Conservation (phyloP, 1,284 basidiomycete species). For the Papiliotrema terrestris region DNA sequence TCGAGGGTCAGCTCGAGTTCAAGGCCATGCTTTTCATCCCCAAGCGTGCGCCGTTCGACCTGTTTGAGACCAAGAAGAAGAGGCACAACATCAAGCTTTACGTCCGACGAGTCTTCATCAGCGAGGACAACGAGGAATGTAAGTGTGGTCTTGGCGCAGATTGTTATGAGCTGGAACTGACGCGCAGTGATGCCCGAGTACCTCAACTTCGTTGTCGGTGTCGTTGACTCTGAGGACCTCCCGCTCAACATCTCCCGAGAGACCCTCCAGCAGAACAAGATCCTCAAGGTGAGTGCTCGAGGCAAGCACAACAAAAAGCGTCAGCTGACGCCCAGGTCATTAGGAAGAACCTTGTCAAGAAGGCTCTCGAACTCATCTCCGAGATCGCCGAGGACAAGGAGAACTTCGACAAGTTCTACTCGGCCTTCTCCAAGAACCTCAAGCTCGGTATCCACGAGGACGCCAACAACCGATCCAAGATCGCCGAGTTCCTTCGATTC, state of each 20-base stretch:
- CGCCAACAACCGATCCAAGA: constrained; percentile 97
- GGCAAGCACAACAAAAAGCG: constrained; percentile 53
- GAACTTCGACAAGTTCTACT: constrained; percentile 95
- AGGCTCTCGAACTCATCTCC: constrained; percentile 88
- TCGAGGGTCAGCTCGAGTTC: constrained; percentile 99
- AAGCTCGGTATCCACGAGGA: constrained; percentile 99
- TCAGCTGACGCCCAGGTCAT: constrained; percentile 33
- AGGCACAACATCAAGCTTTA: constrained; percentile 99
- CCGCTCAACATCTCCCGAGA: constrained; percentile 99
- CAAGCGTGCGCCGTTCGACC: constrained; percentile 96
- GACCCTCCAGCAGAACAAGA: constrained; percentile 99
- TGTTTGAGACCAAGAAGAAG: constrained; percentile 99
- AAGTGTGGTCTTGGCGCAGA: constrained; percentile 6
- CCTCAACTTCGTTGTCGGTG: constrained; percentile 99
- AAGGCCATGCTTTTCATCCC: constrained; percentile 98
- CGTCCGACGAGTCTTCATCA: constrained; percentile 99
- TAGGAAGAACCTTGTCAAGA: constrained; percentile 94
- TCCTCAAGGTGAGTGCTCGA: constrained; percentile 83
- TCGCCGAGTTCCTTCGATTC: constrained; percentile 99
- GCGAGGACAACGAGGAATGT: constrained; percentile 98
- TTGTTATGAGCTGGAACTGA: background rate
- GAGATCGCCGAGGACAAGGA: constrained; percentile 99
- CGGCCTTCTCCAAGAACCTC: constrained; percentile 91
- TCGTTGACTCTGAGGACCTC: constrained; percentile 99
- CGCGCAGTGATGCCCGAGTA: constrained; percentile 86